Conservation (phyloP, 805 yeast genomes). For the Hanseniaspora thailandica region DNA sequence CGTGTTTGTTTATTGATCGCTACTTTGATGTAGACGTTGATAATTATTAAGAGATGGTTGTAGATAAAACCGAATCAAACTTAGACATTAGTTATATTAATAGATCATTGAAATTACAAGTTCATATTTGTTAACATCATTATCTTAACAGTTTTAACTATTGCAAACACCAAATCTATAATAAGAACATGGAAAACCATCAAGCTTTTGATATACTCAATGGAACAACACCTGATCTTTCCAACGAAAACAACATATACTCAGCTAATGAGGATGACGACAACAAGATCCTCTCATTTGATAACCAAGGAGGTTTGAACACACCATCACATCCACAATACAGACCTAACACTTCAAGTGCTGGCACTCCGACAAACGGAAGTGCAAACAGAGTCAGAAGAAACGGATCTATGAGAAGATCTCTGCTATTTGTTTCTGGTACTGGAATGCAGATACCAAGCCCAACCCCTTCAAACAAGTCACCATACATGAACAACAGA, state of each 20-base stretch:
- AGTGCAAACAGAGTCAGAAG: constrained; percentile 5
- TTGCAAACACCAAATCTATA: too few species aligned
- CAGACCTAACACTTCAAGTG: neutral
- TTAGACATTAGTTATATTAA: too few species aligned
- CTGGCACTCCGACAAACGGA: neutral
- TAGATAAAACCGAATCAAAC: too few species aligned
- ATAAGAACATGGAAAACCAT: neutral
- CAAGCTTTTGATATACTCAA: neutral
- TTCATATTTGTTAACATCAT: too few species aligned
- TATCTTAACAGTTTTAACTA: too few species aligned
- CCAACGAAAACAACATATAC: neutral
- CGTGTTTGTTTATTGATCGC: too few species aligned
- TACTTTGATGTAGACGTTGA: too few species aligned
- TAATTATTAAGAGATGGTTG: too few species aligned
- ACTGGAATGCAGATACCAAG: constrained; percentile 14
- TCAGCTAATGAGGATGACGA: neutral
- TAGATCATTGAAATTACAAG: too few species aligned
- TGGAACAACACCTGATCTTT: neutral
- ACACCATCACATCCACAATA: constrained; percentile 9
- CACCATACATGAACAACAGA: neutral
- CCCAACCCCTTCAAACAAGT: neutral
- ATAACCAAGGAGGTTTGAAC: neutral
- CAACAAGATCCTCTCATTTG: neutral
- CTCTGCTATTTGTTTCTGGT: constrained; percentile 13
- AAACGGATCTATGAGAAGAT: constrained; percentile 15